A percentile compares a stretch with the other conserved stretches of the same genome.
These are phyloP conservation scores for Drechmeria coniospora DNA, from an alignment of 2,329 filamentous ascomycete species.

Conservation along the genomic window DNA sequence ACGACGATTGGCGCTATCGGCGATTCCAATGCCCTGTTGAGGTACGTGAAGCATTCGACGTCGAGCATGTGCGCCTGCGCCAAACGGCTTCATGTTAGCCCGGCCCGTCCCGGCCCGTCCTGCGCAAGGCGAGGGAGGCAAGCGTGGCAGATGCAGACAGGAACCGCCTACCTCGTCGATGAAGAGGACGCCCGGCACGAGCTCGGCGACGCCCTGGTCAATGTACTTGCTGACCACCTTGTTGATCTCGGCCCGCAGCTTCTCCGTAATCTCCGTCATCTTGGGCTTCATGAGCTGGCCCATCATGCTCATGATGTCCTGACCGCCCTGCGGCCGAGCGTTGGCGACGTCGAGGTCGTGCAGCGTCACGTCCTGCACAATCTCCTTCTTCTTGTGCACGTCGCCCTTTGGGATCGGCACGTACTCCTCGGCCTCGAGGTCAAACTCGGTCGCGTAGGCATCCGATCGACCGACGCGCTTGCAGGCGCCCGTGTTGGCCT, in stretches of 20 bases:
- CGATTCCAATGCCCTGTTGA: slow-evolving; percentile 94
- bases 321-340: slow-evolving; percentile 83
- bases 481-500: slow-evolving; percentile 95
- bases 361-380: slow-evolving; percentile 94
- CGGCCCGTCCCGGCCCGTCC: too few relatives aligned
- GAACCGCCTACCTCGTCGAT: slow-evolving; percentile 69
- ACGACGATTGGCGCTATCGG: slow-evolving; percentile 93
- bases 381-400: slow-evolving; percentile 99
- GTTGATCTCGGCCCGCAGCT: slow-evolving; percentile 90
- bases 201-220: slow-evolving; percentile 90
- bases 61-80: slow-evolving; percentile 98
- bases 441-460: slow-evolving; percentile 95
- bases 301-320: slow-evolving; percentile 99
- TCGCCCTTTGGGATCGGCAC: slow-evolving; percentile 97
- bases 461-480: slow-evolving; percentile 94
- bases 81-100: slow-evolving; percentile 6
- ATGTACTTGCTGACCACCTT: slow-evolving; percentile 99
- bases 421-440: slow-evolving; percentile 96
- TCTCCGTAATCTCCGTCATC: slow-evolving; percentile 99
- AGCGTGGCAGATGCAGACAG: slow-evolving; percentile 1
- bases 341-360: slow-evolving; percentile 96
- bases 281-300: slow-evolving; percentile 98
- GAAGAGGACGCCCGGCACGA: slow-evolving; percentile 95
- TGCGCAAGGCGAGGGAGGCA: not conserved
- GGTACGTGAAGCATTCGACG: slow-evolving; percentile 96